A percentile compares a stretch with the other conserved stretches of the same genome.
Conservation (phyloP, 106 monocot species). For the Triglochin maritima region DNA sequence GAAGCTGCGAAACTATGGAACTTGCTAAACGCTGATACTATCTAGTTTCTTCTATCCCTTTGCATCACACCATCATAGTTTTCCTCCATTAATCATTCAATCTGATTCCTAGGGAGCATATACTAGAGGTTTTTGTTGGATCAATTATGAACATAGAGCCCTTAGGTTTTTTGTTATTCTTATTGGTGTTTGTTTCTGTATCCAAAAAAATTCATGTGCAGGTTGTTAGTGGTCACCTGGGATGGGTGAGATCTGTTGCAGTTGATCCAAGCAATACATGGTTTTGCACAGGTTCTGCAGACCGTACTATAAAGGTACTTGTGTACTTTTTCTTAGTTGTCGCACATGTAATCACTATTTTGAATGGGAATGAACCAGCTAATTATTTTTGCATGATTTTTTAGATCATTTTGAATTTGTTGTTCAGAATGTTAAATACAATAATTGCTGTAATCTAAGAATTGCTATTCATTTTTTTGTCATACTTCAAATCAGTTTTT, state of each 20-base stretch:
- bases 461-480: neutral
- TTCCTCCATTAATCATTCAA: no score
- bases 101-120: no score
- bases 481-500: neutral
- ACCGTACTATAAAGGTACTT: constrained; percentile 88
- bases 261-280: constrained; percentile 95
- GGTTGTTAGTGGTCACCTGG: constrained; percentile 97
- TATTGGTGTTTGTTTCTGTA: constrained; percentile 2
- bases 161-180: neutral
- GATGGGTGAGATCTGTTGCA: constrained; percentile 97
- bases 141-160: no score
- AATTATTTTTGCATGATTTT: no score
- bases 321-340: neutral
- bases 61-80: no score
- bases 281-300: constrained; percentile 99
- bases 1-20: no score
- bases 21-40: no score
- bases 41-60: no score
- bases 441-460: neutral
- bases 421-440: neutral
- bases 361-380: no score
- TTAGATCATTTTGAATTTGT: neutral
- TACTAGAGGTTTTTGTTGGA: no score
- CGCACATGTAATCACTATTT: no score
- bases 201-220: constrained; percentile 19